Conservation (phyloP, 305 asterid genomes). For the Solanum aculeatissimum region DNA sequence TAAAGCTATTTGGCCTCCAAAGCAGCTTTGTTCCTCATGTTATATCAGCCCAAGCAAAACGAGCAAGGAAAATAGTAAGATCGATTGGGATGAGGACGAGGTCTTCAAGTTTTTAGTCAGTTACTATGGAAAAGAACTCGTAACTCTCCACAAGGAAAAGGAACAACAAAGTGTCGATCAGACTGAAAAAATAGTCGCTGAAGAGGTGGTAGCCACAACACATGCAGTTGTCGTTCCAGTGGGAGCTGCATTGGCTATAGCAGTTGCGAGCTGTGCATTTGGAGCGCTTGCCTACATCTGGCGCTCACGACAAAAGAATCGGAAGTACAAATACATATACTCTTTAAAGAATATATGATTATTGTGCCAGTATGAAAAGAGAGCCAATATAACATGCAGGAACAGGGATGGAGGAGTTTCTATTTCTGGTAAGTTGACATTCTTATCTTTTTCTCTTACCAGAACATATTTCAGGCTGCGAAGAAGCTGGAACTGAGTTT, state of each 20-base stretch:
- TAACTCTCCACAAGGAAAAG: constrained; percentile 36
- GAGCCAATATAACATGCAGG: not conserved
- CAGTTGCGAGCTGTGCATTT: constrained; percentile 80
- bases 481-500: constrained; percentile 56
- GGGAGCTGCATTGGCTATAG: constrained; percentile 83
- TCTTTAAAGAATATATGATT: constrained; percentile 63
- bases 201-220: constrained; percentile 36
- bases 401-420: constrained; percentile 7
- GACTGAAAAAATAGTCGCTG: constrained; percentile 5
- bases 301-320: constrained; percentile 78
- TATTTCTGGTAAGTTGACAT: constrained; percentile 23
- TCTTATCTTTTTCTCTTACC: constrained; percentile 16
- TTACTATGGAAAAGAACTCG: constrained; percentile 49
- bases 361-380: not conserved
- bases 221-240: constrained; percentile 63
- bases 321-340: constrained; percentile 74
- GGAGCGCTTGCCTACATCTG: constrained; percentile 86
- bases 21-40: constrained; percentile 67
- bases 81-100: constrained; percentile 37
- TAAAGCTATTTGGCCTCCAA: constrained; percentile 57
- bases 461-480: constrained; percentile 48
- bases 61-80: constrained; percentile 2
- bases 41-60: constrained; percentile 5
- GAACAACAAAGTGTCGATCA: constrained; percentile 20
- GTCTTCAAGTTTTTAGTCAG: constrained; percentile 44